These are phyloP conservation scores for Pseudodiploospora longispora DNA, from an alignment of 2,329 filamentous ascomycete genomes.

Conservation along the genomic window DNA sequence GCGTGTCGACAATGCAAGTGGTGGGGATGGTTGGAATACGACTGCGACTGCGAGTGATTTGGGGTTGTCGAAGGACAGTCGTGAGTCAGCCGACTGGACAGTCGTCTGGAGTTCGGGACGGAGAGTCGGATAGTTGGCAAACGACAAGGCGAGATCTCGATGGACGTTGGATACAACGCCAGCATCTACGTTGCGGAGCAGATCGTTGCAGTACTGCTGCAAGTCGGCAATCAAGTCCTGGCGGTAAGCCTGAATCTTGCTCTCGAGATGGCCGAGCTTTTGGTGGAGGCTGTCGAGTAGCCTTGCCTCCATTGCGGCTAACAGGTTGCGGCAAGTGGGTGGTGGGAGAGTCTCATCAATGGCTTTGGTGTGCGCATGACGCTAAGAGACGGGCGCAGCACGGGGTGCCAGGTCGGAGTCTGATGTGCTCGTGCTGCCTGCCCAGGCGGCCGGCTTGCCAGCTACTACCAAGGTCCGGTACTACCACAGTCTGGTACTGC, in stretches of 20 bases:
- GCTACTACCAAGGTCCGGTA: no score
- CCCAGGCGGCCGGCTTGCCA: no score
- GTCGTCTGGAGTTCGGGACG: slow-evolving; percentile 24
- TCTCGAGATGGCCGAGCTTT: slow-evolving; percentile 49
- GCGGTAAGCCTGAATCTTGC: slow-evolving; percentile 48
- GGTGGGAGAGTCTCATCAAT: slow-evolving; percentile 19
- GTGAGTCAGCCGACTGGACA: slow-evolving; percentile 24
- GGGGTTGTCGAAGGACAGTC: slow-evolving; percentile 15
- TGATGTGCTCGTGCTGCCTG: no score
- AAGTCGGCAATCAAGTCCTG: slow-evolving; percentile 51
- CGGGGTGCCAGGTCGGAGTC: slow-evolving; percentile 1
- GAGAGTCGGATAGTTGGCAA: slow-evolving; percentile 39
- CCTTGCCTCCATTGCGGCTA: slow-evolving; percentile 32
- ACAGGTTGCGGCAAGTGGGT: slow-evolving; percentile 21
- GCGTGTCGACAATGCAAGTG: slow-evolving; percentile 13
- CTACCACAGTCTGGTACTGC: no score
- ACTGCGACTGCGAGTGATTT: slow-evolving; percentile 18
- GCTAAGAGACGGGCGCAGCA: slow-evolving; percentile 3
- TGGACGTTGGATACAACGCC: slow-evolving; percentile 39
- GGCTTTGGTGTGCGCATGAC: slow-evolving; percentile 30
- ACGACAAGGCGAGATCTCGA: slow-evolving; percentile 36
- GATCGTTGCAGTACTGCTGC: slow-evolving; percentile 41
- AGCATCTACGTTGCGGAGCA: slow-evolving; percentile 39
- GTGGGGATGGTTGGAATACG: slow-evolving; percentile 22
- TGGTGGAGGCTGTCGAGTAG: slow-evolving; percentile 44